Evolutionary conservation across 2,329 filamentous ascomycete genomes (phyloP).

Genomic region (Clonostachys chloroleuca): DNA sequence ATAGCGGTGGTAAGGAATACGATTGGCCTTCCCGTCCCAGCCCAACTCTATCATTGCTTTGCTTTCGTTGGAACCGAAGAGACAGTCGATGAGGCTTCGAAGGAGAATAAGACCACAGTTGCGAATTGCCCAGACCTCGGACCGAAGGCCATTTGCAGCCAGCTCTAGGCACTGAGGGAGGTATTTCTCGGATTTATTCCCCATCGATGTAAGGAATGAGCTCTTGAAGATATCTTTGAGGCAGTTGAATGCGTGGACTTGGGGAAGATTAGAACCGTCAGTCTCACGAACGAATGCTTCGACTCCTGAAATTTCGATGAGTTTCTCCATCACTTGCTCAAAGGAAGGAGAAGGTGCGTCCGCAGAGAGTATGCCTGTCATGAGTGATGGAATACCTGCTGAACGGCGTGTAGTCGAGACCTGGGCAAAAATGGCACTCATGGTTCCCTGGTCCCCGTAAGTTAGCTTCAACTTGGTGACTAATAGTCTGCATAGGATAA

Average conservation of each 20-base stretch:
- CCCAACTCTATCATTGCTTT: conserved; percentile 57
- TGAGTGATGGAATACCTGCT: conserved; percentile 83
- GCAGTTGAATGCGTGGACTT: conserved; percentile 94
- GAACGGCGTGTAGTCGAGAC: conserved; percentile 84
- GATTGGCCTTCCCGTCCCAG: conserved; percentile 59
- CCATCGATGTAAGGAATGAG: conserved; percentile 68
- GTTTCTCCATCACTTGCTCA: conserved; percentile 55
- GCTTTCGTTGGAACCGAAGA: conserved; percentile 73
- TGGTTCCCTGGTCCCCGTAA: conserved; percentile 45
- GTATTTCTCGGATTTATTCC: conserved; percentile 68
- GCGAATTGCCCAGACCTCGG: conserved; percentile 85
- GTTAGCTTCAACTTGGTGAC: background rate
- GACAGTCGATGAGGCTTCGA: conserved; percentile 74
- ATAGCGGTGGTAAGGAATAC: conserved; percentile 67
- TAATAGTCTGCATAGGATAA: background rate
- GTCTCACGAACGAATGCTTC: conserved; percentile 50
- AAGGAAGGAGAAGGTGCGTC: conserved; percentile 58
- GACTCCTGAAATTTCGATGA: conserved; percentile 53
- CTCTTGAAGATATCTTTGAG: conserved; percentile 89
- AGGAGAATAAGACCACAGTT: conserved; percentile 92
- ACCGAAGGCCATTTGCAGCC: conserved; percentile 75
- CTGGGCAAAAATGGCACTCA: conserved; percentile 69
- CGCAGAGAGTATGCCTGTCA: conserved; percentile 75
- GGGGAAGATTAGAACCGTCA: conserved; percentile 67
- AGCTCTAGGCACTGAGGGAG: conserved; percentile 71